Evolutionary conservation across 352 stramenopile species (phyloP).

Genomic region (Pythium insidiosum): DNA sequence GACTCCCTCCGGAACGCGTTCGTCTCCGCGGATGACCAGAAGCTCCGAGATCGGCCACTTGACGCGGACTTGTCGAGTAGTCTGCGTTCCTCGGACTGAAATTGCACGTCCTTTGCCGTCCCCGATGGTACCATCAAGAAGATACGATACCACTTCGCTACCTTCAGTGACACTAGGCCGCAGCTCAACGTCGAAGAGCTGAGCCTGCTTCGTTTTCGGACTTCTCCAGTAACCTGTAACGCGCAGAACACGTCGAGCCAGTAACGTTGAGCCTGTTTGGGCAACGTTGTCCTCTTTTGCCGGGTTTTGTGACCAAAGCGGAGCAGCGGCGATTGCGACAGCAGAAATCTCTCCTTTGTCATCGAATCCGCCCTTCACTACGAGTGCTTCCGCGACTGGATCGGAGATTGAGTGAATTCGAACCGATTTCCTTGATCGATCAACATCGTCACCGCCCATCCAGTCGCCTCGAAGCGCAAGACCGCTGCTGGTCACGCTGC

Average conservation of each 20-base stretch:
- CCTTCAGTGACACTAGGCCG: constrained; percentile 14
- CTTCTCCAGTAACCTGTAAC: constrained; percentile 73
- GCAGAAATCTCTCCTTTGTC: constrained; percentile 66
- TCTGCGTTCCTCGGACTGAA: constrained; percentile 50
- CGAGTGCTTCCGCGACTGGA: constrained; percentile 31
- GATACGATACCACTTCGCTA: constrained; percentile 19
- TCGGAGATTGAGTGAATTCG: constrained; percentile 58
- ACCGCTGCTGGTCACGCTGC: background rate
- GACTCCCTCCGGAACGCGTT: constrained; percentile 58
- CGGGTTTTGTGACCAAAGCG: constrained; percentile 37
- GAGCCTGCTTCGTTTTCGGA: constrained; percentile 49
- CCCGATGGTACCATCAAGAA: constrained; percentile 58
- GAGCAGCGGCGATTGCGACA: constrained; percentile 32
- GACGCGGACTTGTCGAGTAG: constrained; percentile 38
- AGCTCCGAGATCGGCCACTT: constrained; percentile 75
- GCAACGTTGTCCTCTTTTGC: too few relatives aligned
- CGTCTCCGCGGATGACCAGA: constrained; percentile 66
- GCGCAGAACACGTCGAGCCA: constrained; percentile 24
- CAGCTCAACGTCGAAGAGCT: constrained; percentile 75
- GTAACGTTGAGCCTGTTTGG: too few relatives aligned
- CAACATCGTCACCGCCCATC: constrained; percentile 67
- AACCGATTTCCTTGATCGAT: constrained; percentile 53
- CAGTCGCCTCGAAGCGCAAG: constrained; percentile 36
- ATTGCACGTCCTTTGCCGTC: constrained; percentile 51
- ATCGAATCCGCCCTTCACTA: constrained; percentile 58